These are phyloP conservation scores for Calonectria hawksworthii DNA, from an alignment of 2,329 filamentous ascomycete genomes.

Conservation along the genomic window DNA sequence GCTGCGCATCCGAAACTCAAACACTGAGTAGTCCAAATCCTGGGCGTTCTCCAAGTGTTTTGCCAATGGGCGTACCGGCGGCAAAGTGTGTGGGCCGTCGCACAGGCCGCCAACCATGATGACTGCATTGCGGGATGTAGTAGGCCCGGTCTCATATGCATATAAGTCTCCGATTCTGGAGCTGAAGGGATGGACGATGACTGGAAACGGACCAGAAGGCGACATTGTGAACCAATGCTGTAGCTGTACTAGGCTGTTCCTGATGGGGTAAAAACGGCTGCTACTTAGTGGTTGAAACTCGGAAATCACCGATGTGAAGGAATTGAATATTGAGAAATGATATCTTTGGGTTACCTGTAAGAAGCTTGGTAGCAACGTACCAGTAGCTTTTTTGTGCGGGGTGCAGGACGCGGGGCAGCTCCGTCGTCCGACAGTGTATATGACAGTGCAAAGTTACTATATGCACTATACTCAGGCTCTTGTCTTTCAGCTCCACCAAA, in stretches of 20 bases:
- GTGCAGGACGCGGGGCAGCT: background rate
- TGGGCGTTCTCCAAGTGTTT: slow-evolving; percentile 54
- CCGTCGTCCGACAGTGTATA: background rate
- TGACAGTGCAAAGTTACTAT: background rate
- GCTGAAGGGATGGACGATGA: slow-evolving; percentile 62
- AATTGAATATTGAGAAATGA: background rate
- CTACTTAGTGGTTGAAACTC: background rate
- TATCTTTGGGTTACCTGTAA: background rate
- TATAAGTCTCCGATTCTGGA: slow-evolving; percentile 56
- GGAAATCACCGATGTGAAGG: background rate
- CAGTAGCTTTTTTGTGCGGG: background rate
- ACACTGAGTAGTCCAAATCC: slow-evolving; percentile 64
- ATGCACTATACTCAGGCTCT: slow-evolving; percentile 4
- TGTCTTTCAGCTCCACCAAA: slow-evolving; percentile 6
- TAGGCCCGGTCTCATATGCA: slow-evolving; percentile 63
- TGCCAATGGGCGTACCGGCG: slow-evolving; percentile 67
- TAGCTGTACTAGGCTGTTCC: background rate
- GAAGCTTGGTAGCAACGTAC: background rate
- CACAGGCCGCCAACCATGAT: slow-evolving; percentile 79
- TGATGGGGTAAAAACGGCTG: background rate
- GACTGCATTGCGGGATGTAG: slow-evolving; percentile 67
- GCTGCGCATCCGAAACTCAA: slow-evolving; percentile 69
- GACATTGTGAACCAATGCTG: slow-evolving; percentile 40
- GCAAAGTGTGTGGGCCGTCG: slow-evolving; percentile 77
- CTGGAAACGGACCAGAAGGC: slow-evolving; percentile 53